Base-by-base conservation (phyloP, 768 basidiomycete genomes). In the Lyophyllum shimeji region DNA sequence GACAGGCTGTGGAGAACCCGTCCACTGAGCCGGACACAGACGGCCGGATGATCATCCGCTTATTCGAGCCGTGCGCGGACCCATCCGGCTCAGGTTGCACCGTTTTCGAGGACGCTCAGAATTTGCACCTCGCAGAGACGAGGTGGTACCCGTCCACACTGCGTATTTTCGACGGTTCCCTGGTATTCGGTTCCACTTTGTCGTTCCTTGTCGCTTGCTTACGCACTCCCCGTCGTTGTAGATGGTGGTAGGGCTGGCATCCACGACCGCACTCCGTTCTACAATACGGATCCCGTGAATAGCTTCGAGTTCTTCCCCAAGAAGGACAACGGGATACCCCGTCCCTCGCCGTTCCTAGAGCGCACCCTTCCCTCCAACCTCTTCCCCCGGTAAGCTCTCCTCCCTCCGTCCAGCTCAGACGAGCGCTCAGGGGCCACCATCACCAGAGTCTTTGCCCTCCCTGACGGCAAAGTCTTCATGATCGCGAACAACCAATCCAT, bases 81-180 rank as follows among this genome's bases (percentile, higher is more conserved):
- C 43, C 50, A 15, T 54, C 46, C 11, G 61, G 61, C 11, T 58
- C 55, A 7, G 66, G 67, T 15, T 77, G 77, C 51, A 69, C 70
- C 2, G 52, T 78, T 2, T 67, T 73, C 21, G 76, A 78, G 43
- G 69, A 75, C 46, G 72, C 71, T 13, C 65, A 56, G 11, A 68
- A 56, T 0, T 58, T 75, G 9, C 72, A 73, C 40, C 65, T 78
- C 42, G 70, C 69, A 7, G 71, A 71, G 33, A 68, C 67, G 0
- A 61, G 77, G 24, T 78, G 77, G 77, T 77, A 78, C 46, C 67
- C 77, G 2, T 72, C 75, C 17, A 69, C 75, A 31, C 60, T 74
- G 9, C 65, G 72, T 37, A 65, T 70, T 11, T 69, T 68, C 12
- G 69, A 72, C 47, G 70, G 71, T 1, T 71, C 69, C 21, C 47